Percentiles rank a stretch among this genome's conserved stretches.
Conservation (phyloP, 352 stramenopile genomes). For the Pythium monospermum region DNA sequence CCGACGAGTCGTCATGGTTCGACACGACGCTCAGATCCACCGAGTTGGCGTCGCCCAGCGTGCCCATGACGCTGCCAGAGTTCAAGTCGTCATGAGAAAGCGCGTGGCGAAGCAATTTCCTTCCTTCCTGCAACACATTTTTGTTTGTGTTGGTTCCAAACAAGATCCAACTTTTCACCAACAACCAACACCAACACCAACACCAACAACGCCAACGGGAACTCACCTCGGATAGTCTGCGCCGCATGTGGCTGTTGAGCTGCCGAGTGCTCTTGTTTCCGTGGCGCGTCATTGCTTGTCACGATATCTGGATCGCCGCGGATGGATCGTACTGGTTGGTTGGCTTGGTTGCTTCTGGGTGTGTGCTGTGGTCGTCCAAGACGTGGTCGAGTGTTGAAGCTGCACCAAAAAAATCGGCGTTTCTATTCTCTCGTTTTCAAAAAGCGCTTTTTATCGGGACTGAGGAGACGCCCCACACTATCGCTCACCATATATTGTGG, state of each 20-base stretch:
- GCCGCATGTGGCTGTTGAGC: slow-evolving; percentile 25
- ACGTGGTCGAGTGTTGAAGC: slow-evolving; percentile 6
- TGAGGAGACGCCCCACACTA: neutral
- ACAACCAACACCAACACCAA: neutral
- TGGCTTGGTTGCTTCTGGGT: neutral
- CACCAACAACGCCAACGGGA: neutral
- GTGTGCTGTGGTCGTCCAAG: neutral
- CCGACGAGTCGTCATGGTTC: slow-evolving; percentile 41
- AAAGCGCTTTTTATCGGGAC: slow-evolving; percentile 10
- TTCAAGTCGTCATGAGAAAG: slow-evolving; percentile 37
- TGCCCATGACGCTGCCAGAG: slow-evolving; percentile 5
- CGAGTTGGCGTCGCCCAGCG: slow-evolving; percentile 10
- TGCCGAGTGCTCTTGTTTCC: slow-evolving; percentile 60
- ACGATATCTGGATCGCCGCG: too few relatives aligned
- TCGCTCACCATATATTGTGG: neutral
- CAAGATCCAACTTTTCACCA: neutral
- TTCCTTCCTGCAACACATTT: slow-evolving; percentile 30
- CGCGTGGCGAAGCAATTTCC: slow-evolving; percentile 44
- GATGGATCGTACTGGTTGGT: too few relatives aligned
- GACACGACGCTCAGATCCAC: slow-evolving; percentile 33
- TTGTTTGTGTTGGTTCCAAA: neutral
- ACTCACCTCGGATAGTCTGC: slow-evolving; percentile 31
- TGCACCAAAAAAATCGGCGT: slow-evolving; percentile 2
- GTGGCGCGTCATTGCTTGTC: slow-evolving; percentile 8
- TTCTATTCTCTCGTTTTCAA: slow-evolving; percentile 7